A percentile compares a stretch with the other conserved stretches of the same genome.
These are phyloP conservation scores for Aspergillus viridinutans DNA, from an alignment of 2,329 filamentous ascomycete species.

Conservation along the genomic window DNA sequence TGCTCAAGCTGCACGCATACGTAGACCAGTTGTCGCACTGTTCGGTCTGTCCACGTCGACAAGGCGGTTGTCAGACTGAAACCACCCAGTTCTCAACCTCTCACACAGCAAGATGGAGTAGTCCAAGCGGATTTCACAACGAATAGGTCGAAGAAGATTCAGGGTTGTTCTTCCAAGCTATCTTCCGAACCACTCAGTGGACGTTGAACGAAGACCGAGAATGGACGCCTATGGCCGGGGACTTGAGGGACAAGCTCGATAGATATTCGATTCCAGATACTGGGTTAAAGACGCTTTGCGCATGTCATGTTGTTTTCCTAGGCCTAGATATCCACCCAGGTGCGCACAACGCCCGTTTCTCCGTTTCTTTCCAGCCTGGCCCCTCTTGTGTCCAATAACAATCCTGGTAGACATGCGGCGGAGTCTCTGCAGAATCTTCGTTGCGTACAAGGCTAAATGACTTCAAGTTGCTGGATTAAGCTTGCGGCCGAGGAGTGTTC, in stretches of 20 bases:
- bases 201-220: neutral
- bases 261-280: conserved; percentile 24
- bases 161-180: neutral
- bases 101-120: neutral
- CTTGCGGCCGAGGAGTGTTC: conserved; percentile 19
- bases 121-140: neutral
- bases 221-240: neutral
- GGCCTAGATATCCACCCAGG: conserved; percentile 9
- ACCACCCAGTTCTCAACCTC: neutral
- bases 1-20: neutral
- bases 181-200: neutral
- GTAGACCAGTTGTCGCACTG: neutral
- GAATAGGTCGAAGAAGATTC: neutral
- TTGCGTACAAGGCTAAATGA: conserved; percentile 18
- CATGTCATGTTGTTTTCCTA: conserved; percentile 15
- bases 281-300: conserved; percentile 9
- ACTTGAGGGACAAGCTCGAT: conserved; percentile 15
- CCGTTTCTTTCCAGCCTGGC: conserved; percentile 19
- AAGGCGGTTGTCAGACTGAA: neutral
- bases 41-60: conserved; percentile 7
- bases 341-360: conserved; percentile 15
- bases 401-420: conserved; percentile 22
- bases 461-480: conserved; percentile 21
- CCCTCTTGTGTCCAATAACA: conserved; percentile 17
- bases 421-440: conserved; percentile 22